phyloP scores from a whole-genome alignment of 495 filamentous ascomycete genomes.

The Polyplosphaeria fusca region DNA sequence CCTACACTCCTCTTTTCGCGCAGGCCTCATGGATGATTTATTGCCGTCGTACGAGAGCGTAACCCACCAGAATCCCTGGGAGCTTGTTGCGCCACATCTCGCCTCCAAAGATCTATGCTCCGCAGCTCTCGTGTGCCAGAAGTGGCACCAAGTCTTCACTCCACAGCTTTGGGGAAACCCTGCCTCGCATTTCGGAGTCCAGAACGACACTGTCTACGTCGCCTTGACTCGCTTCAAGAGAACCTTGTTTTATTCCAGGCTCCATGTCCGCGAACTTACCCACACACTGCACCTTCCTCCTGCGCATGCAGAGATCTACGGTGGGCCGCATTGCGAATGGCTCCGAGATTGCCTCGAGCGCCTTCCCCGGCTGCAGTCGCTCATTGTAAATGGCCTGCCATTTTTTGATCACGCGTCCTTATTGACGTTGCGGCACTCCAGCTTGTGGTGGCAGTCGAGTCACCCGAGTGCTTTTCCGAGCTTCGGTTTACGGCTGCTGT shows the following conservation, averaged over 20 bases:
- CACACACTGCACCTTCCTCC: constrained; percentile 68
- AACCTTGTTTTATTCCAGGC: constrained; percentile 54
- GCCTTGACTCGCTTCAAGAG: constrained; percentile 62
- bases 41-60: constrained; percentile 61
- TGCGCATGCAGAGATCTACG: constrained; percentile 63
- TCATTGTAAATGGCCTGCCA: constrained; percentile 59
- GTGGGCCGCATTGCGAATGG: constrained; percentile 60
- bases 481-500: constrained; percentile 52
- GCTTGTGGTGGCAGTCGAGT: constrained; percentile 16
- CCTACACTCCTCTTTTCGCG: neutral
- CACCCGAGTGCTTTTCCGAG: constrained; percentile 12
- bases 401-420: constrained; percentile 66
- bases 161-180: constrained; percentile 66
- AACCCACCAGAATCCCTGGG: constrained; percentile 57
- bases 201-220: constrained; percentile 62
- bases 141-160: constrained; percentile 60
- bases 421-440: constrained; percentile 45
- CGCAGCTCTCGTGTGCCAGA: constrained; percentile 54
- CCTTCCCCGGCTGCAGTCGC: constrained; percentile 58
- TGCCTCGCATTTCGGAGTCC: constrained; percentile 59
- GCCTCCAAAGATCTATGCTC: constrained; percentile 58
- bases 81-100: constrained; percentile 60
- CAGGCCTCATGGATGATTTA: constrained; percentile 46
- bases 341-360: constrained; percentile 59
- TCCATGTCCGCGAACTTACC: constrained; percentile 54